These are phyloP conservation scores for Aspergillus hortae DNA, from an alignment of 2,329 filamentous ascomycete species.

Conservation along the genomic window DNA sequence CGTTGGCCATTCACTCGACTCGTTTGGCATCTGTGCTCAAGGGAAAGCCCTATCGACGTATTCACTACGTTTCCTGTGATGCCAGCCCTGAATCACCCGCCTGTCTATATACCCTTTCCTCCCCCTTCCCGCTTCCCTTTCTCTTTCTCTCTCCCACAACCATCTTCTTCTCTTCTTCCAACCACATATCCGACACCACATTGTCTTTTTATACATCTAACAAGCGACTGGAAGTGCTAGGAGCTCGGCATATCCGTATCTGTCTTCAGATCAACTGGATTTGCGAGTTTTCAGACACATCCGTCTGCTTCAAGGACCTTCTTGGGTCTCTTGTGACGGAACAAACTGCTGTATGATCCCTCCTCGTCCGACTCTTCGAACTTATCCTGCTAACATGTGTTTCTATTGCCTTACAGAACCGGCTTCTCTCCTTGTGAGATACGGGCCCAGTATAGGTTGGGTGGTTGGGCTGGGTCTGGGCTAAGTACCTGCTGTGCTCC, in stretches of 20 bases:
- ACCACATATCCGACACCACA: not conserved
- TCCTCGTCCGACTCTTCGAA: not conserved
- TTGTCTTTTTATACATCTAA: not conserved
- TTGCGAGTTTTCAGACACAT: not conserved
- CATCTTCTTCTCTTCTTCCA: not conserved
- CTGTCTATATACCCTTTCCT: not conserved
- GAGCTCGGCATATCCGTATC: not conserved
- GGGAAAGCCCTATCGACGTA: not conserved
- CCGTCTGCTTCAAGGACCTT: not conserved
- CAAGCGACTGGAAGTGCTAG: not conserved
- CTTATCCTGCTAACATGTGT: not conserved
- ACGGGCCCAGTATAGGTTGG: not conserved
- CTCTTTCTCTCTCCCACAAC: not conserved
- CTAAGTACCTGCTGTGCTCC: not conserved
- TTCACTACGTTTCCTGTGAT: not conserved
- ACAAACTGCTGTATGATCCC: not conserved
- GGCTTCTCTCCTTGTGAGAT: not conserved
- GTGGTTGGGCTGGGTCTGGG: conserved; percentile 6
- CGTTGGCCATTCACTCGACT: too few relatives aligned
- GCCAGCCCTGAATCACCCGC: not conserved
- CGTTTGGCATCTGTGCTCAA: too few relatives aligned
- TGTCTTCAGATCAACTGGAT: not conserved
- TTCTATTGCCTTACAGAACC: not conserved
- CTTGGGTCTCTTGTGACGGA: not conserved
- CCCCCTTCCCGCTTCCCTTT: not conserved